Evolutionary conservation across 257 asterid species (phyloP).

Genomic region (Solanum dulcamara): DNA sequence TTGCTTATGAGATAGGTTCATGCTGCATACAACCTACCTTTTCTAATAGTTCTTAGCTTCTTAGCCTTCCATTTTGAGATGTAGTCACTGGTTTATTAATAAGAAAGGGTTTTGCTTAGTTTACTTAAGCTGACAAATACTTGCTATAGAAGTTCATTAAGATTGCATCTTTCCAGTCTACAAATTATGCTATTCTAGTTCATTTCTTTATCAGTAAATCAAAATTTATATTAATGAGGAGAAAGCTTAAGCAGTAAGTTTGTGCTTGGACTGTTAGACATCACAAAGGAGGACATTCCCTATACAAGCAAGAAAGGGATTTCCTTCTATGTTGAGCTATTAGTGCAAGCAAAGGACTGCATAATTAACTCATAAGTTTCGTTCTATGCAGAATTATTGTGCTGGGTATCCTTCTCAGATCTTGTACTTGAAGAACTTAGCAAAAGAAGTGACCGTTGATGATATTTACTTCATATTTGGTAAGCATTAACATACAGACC

Average conservation of each 20-base stretch:
- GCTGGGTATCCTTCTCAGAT: conserved; percentile 80
- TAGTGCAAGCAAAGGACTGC: background rate
- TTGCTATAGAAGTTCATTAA: background rate
- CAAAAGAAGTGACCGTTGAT: conserved; percentile 74
- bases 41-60: background rate
- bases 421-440: conserved; percentile 78
- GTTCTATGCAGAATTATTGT: conserved; percentile 56
- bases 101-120: background rate
- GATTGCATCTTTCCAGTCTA: background rate
- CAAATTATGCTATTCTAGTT: background rate
- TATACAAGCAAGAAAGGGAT: background rate
- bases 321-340: background rate
- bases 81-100: background rate
- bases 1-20: background rate
- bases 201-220: background rate
- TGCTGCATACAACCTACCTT: background rate
- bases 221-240: background rate
- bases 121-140: background rate
- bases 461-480: conserved; percentile 82
- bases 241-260: background rate
- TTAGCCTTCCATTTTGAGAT: background rate
- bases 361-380: background rate
- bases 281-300: background rate
- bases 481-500: conserved; percentile 20
- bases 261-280: background rate